Evolutionary conservation across 306 rosid genomes (phyloP).

Genomic region (Trifolium subterraneum): DNA sequence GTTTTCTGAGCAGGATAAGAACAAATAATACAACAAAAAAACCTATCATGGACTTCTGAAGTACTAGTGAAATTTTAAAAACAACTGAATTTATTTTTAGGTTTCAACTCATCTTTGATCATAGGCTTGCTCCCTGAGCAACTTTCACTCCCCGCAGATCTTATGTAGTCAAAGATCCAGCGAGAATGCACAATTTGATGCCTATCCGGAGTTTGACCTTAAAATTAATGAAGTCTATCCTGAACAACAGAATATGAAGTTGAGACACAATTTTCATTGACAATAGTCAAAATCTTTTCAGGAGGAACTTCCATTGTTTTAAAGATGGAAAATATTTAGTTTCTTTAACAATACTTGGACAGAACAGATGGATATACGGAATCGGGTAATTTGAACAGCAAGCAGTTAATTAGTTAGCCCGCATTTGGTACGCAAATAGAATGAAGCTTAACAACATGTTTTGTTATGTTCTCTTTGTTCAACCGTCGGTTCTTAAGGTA

Average conservation of each 20-base stretch:
- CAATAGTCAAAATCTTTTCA: background rate
- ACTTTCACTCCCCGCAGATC: background rate
- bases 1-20: background rate
- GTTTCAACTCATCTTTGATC: constrained; percentile 2
- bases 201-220: background rate
- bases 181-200: background rate
- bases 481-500: background rate
- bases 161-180: background rate
- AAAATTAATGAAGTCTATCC: constrained; percentile 5
- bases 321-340: background rate
- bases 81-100: background rate
- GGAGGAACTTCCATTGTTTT: background rate
- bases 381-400: background rate
- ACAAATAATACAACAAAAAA: constrained; percentile 5
- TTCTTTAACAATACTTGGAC: background rate
- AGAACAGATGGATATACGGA: background rate
- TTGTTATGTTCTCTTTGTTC: background rate
- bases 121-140: background rate
- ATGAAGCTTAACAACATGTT: background rate
- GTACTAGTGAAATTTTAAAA: background rate
- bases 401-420: background rate
- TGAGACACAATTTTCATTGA: background rate
- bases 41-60: background rate
- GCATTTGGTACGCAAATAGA: background rate
- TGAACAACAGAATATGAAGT: constrained; percentile 9